phyloP scores from a whole-genome alignment of 2,329 filamentous ascomycete genomes.

The Biscogniauxia marginata region DNA sequence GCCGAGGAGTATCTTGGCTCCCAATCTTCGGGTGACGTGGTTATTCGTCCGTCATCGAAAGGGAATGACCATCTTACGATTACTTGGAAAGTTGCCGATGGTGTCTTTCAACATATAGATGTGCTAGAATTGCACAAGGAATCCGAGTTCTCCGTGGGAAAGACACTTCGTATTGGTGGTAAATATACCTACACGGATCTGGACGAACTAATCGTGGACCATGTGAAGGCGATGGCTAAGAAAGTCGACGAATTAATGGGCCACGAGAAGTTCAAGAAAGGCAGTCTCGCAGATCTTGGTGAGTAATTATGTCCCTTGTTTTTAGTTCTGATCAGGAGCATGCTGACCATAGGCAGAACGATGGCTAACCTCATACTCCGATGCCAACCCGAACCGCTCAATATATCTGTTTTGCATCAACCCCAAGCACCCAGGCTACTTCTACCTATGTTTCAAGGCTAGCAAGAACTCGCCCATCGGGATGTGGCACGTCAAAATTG shows the following conservation, averaged over 20 bases:
- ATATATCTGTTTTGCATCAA: conserved; percentile 97
- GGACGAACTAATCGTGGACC: conserved; percentile 94
- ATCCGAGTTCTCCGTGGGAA: conserved; percentile 91
- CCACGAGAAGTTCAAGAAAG: conserved; percentile 89
- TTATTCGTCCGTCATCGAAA: conserved; percentile 93
- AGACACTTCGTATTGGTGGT: conserved; percentile 78
- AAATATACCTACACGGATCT: conserved; percentile 94
- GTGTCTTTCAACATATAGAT: conserved; percentile 96
- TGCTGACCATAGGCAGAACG: conserved; percentile 60
- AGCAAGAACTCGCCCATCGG: conserved; percentile 71
- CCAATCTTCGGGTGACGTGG: conserved; percentile 81
- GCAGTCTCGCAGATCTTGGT: conserved; percentile 81
- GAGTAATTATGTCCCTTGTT: conserved; percentile 41
- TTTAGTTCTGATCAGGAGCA: neutral
- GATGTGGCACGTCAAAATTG: conserved; percentile 82
- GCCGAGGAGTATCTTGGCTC: conserved; percentile 91
- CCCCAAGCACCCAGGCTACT: conserved; percentile 87
- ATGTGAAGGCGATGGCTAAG: conserved; percentile 95
- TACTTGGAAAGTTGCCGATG: conserved; percentile 96
- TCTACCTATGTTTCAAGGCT: conserved; percentile 94
- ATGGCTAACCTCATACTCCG: conserved; percentile 94
- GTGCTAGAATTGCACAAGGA: conserved; percentile 96
- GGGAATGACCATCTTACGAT: conserved; percentile 93
- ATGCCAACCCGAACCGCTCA: conserved; percentile 90
- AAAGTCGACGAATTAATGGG: conserved; percentile 97